phyloP scores from a whole-genome alignment of 2,329 filamentous ascomycete genomes.

The Fusarium duplospermum region DNA sequence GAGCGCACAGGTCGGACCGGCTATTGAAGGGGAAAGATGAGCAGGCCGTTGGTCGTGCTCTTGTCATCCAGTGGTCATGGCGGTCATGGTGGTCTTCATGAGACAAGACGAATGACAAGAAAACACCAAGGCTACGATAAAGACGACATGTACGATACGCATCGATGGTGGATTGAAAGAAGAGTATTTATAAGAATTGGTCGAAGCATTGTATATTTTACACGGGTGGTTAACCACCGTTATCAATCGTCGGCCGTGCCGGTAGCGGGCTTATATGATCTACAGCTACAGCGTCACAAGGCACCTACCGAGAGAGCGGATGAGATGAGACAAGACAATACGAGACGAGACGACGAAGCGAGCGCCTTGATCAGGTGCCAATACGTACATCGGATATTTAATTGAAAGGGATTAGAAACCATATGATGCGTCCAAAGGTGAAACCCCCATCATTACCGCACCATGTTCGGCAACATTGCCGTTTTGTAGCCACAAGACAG shows the following conservation, averaged over 20 bases:
- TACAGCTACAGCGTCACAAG: background rate
- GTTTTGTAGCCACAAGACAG: background rate
- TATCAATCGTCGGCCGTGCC: background rate
- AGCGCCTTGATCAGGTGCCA: background rate
- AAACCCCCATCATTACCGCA: slow-evolving; percentile 11
- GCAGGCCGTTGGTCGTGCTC: background rate
- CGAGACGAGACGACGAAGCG: background rate
- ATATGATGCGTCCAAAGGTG: background rate
- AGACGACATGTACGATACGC: background rate
- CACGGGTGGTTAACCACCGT: background rate
- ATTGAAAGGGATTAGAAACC: background rate
- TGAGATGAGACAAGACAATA: background rate
- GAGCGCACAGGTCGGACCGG: slow-evolving; percentile 50
- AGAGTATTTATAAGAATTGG: background rate
- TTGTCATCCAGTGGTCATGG: background rate
- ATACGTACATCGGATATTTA: background rate
- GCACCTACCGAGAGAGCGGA: background rate
- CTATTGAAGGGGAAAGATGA: background rate
- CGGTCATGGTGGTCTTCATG: background rate
- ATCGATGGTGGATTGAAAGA: background rate
- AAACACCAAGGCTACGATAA: background rate
- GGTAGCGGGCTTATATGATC: background rate
- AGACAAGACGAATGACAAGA: background rate
- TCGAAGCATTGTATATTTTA: background rate
- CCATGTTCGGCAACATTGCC: slow-evolving; percentile 1